Evolutionary conservation across 2,329 filamentous ascomycete genomes (phyloP), one percentile per base, ranked within the genome.

Genomic region (Penicillium palitans): DNA sequence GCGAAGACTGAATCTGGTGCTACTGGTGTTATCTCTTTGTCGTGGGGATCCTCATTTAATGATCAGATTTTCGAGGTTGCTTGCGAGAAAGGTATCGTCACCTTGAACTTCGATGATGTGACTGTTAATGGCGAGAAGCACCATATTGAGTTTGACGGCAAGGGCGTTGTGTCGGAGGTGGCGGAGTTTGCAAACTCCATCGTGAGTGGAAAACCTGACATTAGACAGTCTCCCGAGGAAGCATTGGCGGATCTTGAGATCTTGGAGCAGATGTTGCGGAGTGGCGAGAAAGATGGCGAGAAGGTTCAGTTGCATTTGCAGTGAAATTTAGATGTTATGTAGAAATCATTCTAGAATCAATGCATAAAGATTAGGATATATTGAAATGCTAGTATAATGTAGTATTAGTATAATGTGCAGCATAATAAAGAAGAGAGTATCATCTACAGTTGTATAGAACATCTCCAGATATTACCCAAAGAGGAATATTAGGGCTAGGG

Each of bases 171-270:
- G 50, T 75, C 78, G 40, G 84, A 86, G 64, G 74, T 85, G 10
- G 76, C 74, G 50, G 80, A 79, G 2, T 85, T 83, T 77, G 83
- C 76, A 3, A 72, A 79, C 64, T 76, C 76, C n/a, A 69, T 85
- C 52, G 67, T 69, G 4, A 68, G 69, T 27, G 81, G 79, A 2
- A 73, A 69, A 42, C 62, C 65, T 40, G 75, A 84, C 57, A 72
- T 64, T 42, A 56, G 70, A 61, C 79, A 83, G 66, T 76, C 72
- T 13, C 79, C 81, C 3, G 76, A 83, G 64, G 79, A 85, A 70
- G 82, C 82, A 21, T 64, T 84, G 67, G 76, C 72, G 17, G 83
- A 85, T 72, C 63, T 85, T 54, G 76, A 82, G 64, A 63, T 84
- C 35, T 66, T 81, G 62, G 72, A 75, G 57, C 67, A 64, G 56